A percentile compares a stretch with the other conserved stretches of the same genome.
These are phyloP conservation scores for Vararia minispora DNA, from an alignment of 768 basidiomycete genomes.

Conservation along the genomic window DNA sequence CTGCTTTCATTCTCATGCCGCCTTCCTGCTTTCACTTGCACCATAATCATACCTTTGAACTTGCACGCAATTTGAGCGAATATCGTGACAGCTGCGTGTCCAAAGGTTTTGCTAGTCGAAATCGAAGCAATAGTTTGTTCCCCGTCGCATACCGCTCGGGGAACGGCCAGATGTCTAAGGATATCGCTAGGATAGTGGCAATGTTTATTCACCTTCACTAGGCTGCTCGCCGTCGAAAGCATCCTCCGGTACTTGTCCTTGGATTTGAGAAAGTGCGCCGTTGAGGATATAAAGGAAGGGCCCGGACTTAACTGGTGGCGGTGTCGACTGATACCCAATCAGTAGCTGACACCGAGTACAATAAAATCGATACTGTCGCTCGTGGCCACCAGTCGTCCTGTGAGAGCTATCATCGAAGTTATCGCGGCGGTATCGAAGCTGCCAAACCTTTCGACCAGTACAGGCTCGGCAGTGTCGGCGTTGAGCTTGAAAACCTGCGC, in stretches of 20 bases:
- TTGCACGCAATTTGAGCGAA: no score
- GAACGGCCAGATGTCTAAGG: no score
- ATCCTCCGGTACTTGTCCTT: slow-evolving; percentile 77
- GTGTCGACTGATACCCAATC: slow-evolving; percentile 68
- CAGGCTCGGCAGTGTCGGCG: slow-evolving; percentile 52
- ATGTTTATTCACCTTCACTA: no score
- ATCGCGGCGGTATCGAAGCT: slow-evolving; percentile 6
- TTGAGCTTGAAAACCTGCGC: slow-evolving; percentile 83
- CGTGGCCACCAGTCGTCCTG: slow-evolving; percentile 51
- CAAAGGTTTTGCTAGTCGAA: no score
- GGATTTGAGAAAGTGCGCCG: slow-evolving; percentile 79
- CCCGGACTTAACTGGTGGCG: slow-evolving; percentile 66
- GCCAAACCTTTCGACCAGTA: slow-evolving; percentile 68
- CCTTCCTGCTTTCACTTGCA: no score
- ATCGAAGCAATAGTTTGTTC: no score
- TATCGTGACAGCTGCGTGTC: no score
- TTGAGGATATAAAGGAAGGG: slow-evolving; percentile 72
- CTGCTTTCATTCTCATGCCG: no score
- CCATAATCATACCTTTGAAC: no score
- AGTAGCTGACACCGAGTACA: slow-evolving; percentile 59
- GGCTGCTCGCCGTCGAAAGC: slow-evolving; percentile 57
- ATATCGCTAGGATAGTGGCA: no score
- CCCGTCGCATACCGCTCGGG: no score
- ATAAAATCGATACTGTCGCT: slow-evolving; percentile 62
- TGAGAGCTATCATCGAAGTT: slow-evolving; percentile 17